A percentile compares a stretch with the other conserved stretches of the same genome.
Evolutionary conservation across 2,329 filamentous ascomycete species (phyloP).

Genomic region (Paracorniculantispora psalliotae): DNA sequence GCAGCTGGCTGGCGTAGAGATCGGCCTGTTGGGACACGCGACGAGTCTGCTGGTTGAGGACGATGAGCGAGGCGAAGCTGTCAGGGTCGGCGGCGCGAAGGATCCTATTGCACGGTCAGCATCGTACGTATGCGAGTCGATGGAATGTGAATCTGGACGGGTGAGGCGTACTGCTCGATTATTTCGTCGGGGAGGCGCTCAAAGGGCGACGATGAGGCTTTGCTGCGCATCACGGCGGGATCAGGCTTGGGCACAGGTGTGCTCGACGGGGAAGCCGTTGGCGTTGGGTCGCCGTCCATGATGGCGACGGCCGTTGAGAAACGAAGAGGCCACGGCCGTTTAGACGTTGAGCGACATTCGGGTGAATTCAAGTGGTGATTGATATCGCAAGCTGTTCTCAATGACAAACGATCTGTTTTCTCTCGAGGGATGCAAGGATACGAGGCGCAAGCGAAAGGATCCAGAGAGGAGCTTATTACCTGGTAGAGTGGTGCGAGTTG

Average conservation of each 20-base stretch:
- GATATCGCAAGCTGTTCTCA: not conserved
- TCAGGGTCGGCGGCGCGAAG: slow-evolving; percentile 55
- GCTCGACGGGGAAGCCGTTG: not conserved
- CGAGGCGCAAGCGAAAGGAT: not conserved
- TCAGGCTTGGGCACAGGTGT: not conserved
- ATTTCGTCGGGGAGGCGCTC: slow-evolving; percentile 62
- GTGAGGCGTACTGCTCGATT: slow-evolving; percentile 60
- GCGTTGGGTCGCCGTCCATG: not conserved
- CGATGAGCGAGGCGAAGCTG: slow-evolving; percentile 60
- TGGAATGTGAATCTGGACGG: no score
- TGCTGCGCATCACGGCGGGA: not conserved
- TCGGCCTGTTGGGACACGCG: slow-evolving; percentile 57
- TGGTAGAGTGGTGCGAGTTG: not conserved
- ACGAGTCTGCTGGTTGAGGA: slow-evolving; percentile 63
- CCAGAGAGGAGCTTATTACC: not conserved
- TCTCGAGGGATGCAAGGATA: not conserved
- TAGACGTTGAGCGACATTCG: slow-evolving; percentile 3
- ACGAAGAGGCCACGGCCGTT: slow-evolving; percentile 5
- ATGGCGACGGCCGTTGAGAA: not conserved
- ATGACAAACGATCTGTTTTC: not conserved
- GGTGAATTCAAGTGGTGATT: not conserved
- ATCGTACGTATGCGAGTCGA: slow-evolving; percentile 8
- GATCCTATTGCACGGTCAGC: slow-evolving; percentile 43
- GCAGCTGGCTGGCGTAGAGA: slow-evolving; percentile 59
- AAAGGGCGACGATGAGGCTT: slow-evolving; percentile 37